Evolutionary conservation across 805 yeast species (phyloP).

Genomic region (Candida qinlingensis): DNA sequence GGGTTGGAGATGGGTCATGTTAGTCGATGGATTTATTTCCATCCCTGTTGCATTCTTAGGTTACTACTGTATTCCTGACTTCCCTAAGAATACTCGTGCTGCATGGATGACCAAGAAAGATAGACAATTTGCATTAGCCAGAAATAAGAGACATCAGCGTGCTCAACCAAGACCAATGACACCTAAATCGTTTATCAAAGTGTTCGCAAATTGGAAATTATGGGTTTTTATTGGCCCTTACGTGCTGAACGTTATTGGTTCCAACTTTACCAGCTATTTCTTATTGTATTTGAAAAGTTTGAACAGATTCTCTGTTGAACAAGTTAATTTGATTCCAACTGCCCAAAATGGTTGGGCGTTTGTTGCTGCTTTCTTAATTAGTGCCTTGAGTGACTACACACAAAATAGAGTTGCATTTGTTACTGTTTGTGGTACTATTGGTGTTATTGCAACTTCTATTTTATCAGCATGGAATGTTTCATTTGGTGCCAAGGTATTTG

Average conservation of each 20-base stretch:
- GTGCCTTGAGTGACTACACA: conserved; percentile 1
- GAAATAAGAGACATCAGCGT: neutral
- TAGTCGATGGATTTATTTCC: conserved; percentile 42
- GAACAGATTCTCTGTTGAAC: neutral
- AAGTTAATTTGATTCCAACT: conserved; percentile 2
- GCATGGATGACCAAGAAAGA: conserved; percentile 4
- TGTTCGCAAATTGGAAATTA: neutral
- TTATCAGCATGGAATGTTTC: neutral
- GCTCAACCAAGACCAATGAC: conserved; percentile 1
- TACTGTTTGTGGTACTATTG: neutral
- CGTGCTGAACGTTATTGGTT: neutral
- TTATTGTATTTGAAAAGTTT: neutral
- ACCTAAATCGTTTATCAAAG: neutral
- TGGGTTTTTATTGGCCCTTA: conserved; percentile 1
- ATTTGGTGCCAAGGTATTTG: neutral
- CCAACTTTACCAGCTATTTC: neutral
- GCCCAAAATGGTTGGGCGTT: neutral
- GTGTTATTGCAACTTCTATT: neutral
- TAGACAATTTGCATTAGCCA: conserved; percentile 6
- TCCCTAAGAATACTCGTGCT: conserved; percentile 14
- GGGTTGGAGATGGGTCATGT: conserved; percentile 65
- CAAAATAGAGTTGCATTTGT: neutral
- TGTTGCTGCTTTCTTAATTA: neutral
- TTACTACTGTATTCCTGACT: conserved; percentile 41
- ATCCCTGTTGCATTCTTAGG: conserved; percentile 44